Conservation (phyloP, 1,139 yeast genomes). For the Blastobotrys arbuscula region DNA sequence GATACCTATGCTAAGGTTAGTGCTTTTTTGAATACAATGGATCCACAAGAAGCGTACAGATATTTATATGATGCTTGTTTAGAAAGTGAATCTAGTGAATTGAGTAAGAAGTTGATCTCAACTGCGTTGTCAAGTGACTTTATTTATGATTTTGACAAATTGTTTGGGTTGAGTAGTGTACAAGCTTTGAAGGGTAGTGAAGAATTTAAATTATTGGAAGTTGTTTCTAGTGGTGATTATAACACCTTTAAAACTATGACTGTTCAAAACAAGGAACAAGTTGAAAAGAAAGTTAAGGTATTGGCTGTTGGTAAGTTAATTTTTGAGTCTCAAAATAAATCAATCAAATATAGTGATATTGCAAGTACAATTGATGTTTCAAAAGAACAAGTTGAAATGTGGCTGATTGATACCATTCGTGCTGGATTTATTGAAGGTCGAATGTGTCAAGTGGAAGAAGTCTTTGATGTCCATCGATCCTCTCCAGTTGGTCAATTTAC, state of each 20-base stretch:
- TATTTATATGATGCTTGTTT: constrained; percentile 30
- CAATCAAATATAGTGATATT: constrained; percentile 34
- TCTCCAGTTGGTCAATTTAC: constrained; percentile 37
- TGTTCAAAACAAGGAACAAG: constrained; percentile 21
- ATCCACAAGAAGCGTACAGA: constrained; percentile 27
- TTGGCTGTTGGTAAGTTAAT: constrained; percentile 27
- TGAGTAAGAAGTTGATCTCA: constrained; percentile 28
- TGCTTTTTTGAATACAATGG: constrained; percentile 25
- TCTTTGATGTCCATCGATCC: constrained; percentile 37
- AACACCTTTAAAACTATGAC: constrained; percentile 23
- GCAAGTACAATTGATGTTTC: constrained; percentile 33
- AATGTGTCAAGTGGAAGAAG: constrained; percentile 37
- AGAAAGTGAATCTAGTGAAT: constrained; percentile 19
- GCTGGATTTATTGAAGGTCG: constrained; percentile 42
- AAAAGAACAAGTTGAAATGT: constrained; percentile 36
- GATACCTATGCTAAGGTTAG: constrained; percentile 30
- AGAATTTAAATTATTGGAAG: constrained; percentile 29
- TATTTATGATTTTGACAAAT: constrained; percentile 34
- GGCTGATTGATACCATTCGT: constrained; percentile 41
- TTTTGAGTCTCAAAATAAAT: constrained; percentile 23
- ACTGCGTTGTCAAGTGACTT: constrained; percentile 27
- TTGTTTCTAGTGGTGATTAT: constrained; percentile 34
- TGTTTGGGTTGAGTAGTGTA: constrained; percentile 33
- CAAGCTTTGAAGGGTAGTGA: constrained; percentile 25
- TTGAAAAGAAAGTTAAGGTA: constrained; percentile 28